phyloP scores from a whole-genome alignment of 192 early-diverging fungal species.

The Phycomyces blakesleeanus region DNA sequence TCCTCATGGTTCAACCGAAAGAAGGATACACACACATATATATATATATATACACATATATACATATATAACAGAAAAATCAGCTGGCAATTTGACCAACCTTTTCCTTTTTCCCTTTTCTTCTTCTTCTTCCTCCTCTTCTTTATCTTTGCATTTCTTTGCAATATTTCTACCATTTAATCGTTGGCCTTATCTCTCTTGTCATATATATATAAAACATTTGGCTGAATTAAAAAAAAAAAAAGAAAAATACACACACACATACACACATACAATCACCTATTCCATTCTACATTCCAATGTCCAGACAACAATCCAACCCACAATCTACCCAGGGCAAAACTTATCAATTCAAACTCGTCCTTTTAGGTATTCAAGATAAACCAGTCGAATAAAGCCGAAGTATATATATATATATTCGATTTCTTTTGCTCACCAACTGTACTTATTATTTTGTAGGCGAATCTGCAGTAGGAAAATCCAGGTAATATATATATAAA shows the following conservation, averaged over 20 bases:
- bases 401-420: no score
- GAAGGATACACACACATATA: not conserved
- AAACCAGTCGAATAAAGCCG: not conserved
- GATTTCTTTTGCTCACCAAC: no score
- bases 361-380: conserved; percentile 74
- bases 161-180: no score
- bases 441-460: conserved; percentile 41
- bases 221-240: no score
- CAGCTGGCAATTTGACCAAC: not conserved
- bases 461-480: conserved; percentile 63
- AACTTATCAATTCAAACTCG: conserved; percentile 88
- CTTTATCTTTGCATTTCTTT: no score
- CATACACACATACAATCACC: not conserved
- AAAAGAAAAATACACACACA: not conserved
- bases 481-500: conserved; percentile 43
- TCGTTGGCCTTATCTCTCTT: no score
- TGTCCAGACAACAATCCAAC: conserved; percentile 1
- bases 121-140: no score
- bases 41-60: not conserved
- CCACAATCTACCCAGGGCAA: conserved; percentile 39
- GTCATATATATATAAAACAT: no score
- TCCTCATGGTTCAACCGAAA: no score
- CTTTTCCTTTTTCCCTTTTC: not conserved
- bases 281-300: not conserved
- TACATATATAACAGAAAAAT: conserved; percentile 1